Base-by-base conservation (phyloP, 805 yeast genomes). In the Torulaspora maleeae region DNA sequence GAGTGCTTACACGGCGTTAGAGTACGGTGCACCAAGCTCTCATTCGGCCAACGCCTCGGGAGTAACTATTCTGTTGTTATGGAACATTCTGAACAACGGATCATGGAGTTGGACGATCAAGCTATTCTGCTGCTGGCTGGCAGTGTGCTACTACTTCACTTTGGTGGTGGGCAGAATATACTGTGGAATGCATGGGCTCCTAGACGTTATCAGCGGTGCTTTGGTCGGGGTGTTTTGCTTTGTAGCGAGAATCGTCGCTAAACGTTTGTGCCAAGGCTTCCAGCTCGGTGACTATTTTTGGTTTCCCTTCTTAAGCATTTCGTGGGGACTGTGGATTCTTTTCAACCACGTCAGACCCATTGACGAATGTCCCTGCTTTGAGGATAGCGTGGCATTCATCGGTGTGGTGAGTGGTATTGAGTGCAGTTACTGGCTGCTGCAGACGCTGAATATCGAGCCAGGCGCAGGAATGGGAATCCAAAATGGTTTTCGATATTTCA, bases 141-240 rank as follows among this genome's bases (percentile, higher is more conserved):
- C 58, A 1, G 45, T 52, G 5, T 9, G 77, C 17, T 89, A 89
- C 61, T 80, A 79, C 57, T 48, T 73, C 29, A 78, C 89, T 6
- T 70, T 93, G 48, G 76, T 86, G 1, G 61, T 79, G 49, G 99
- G 99, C 13, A 73, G 99, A 45, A 59, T 91, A 8, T 91, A 93
- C 68, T 89, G 96, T 63, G 99, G 99, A 3, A 91, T 91, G 99
- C 99, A 93, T 67, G 98, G 99, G 2, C 76, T 86, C 48, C 66
- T 85, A 17, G 99, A 93, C 61, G 72, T 93, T 2, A 41, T 68
- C 0, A 60, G 77, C 15, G 99, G 99, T 5, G 67, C 78, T 0
- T 0, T 76, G 0, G 67, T 88, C 13, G 99, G 99, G 0, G 39
- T 68, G 0, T 30, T 67, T 0, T 70, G 83, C 28, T 78, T 77